Evolutionary conservation across 2,329 filamentous ascomycete species (phyloP).

Genomic region (Pezicula radicicola): DNA sequence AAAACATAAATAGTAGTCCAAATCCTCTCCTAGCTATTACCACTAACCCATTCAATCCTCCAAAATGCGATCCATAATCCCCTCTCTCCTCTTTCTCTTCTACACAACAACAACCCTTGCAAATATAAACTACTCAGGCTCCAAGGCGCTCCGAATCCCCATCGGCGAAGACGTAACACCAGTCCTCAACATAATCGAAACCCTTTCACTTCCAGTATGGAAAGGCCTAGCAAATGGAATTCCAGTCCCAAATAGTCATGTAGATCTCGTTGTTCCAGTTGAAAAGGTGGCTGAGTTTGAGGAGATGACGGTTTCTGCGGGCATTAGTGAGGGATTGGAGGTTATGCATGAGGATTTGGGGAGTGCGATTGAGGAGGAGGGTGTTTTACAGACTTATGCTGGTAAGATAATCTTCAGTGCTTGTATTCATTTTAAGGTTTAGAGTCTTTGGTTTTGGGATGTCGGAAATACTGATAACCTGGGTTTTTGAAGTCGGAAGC

Average conservation of each 20-base stretch:
- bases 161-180: conserved; percentile 28
- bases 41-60: not conserved
- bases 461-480: not conserved
- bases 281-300: conserved; percentile 35
- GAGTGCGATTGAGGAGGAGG: conserved; percentile 36
- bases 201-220: conserved; percentile 33
- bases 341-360: conserved; percentile 42
- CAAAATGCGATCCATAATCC: not conserved
- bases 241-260: conserved; percentile 23
- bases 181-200: conserved; percentile 31
- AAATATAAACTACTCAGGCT: conserved; percentile 36
- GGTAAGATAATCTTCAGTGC: not conserved
- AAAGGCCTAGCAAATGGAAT: conserved; percentile 25
- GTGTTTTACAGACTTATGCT: conserved; percentile 10
- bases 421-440: not conserved
- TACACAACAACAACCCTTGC: not conserved
- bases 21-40: not conserved
- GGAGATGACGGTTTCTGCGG: conserved; percentile 28
- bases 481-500: conserved; percentile 15
- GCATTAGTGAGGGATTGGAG: conserved; percentile 13
- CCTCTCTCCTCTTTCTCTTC: not conserved
- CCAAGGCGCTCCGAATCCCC: conserved; percentile 36
- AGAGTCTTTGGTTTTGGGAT: not conserved
- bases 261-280: conserved; percentile 40
- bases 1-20: not conserved